Conservation (phyloP, 768 basidiomycete species). For the Boletellus sp. region DNA sequence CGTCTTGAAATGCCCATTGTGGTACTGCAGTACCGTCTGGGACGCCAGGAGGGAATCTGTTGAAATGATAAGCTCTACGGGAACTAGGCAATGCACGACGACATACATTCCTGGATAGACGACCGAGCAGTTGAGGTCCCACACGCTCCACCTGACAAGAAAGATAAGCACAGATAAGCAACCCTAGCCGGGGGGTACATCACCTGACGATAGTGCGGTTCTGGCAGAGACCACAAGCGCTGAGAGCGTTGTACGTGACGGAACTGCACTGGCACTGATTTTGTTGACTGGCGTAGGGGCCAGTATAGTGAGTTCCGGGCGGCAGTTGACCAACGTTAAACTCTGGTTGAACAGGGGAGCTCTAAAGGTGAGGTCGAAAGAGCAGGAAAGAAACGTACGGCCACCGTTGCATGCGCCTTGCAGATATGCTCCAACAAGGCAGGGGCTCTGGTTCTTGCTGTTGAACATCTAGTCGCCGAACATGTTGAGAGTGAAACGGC, state of each 20-base stretch:
- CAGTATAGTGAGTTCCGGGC: constrained; percentile 21
- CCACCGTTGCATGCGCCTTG: constrained; percentile 41
- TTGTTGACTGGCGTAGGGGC: constrained; percentile 30
- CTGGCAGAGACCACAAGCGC: constrained; percentile 59
- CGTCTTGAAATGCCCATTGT: constrained; percentile 60
- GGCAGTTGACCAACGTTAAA: constrained; percentile 40
- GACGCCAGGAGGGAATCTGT: constrained; percentile 46
- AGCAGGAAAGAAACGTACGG: constrained; percentile 31
- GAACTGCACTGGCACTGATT: constrained; percentile 52
- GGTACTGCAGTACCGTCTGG: constrained; percentile 51
- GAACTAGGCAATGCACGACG: not conserved
- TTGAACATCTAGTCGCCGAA: constrained; percentile 33
- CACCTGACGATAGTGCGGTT: constrained; percentile 38
- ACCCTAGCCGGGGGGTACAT: not conserved
- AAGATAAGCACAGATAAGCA: constrained; percentile 1
- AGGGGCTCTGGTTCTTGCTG: constrained; percentile 46
- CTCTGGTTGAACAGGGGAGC: constrained; percentile 27
- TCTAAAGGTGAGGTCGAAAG: constrained; percentile 6
- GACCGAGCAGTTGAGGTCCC: constrained; percentile 46
- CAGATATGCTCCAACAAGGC: constrained; percentile 42
- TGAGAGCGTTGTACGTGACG: constrained; percentile 52
- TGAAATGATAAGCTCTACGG: not conserved
- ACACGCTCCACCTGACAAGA: constrained; percentile 46
- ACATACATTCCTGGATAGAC: constrained; percentile 31
- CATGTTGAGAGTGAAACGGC: not conserved